phyloP scores from a whole-genome alignment of 140 eudicot genomes.

The Cichorium intybus region DNA sequence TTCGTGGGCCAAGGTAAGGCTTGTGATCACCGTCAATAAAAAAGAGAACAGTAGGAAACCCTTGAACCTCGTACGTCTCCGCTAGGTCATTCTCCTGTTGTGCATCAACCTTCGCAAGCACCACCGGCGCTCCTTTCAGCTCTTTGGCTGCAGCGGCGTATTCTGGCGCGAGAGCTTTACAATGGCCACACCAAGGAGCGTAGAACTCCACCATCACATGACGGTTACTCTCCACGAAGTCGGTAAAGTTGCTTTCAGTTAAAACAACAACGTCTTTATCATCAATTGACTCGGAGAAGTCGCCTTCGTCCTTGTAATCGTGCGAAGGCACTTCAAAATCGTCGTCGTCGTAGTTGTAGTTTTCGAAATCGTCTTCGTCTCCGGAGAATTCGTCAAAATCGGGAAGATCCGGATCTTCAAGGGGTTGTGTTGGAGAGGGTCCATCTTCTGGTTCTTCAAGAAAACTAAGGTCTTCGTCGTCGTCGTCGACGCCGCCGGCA shows the following conservation, averaged over 20 bases:
- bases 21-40: conserved; percentile 83
- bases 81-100: conserved; percentile 79
- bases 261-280: conserved; percentile 82
- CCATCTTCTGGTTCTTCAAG: conserved; percentile 52
- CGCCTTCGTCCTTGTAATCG: conserved; percentile 35
- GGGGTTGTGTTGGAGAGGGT: conserved; percentile 14
- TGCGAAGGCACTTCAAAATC: conserved; percentile 57
- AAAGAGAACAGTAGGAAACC: conserved; percentile 77
- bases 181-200: conserved; percentile 98
- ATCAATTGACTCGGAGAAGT: conserved; percentile 31
- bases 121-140: conserved; percentile 53
- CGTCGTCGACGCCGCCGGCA: conserved; percentile 28
- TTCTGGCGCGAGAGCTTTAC: conserved; percentile 85
- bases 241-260: conserved; percentile 65
- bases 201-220: conserved; percentile 94
- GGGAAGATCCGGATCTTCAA: conserved; percentile 42
- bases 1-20: conserved; percentile 72
- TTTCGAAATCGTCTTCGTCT: conserved; percentile 45
- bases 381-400: conserved; percentile 33
- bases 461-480: conserved; percentile 79
- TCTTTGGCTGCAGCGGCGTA: conserved; percentile 92
- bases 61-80: conserved; percentile 76
- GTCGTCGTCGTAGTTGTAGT: conserved; percentile 47
- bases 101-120: conserved; percentile 89
- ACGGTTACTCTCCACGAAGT: conserved; percentile 52